These are phyloP conservation scores for Thermoascus crustaceus DNA, from an alignment of 2,329 filamentous ascomycete genomes.

Conservation along the genomic window DNA sequence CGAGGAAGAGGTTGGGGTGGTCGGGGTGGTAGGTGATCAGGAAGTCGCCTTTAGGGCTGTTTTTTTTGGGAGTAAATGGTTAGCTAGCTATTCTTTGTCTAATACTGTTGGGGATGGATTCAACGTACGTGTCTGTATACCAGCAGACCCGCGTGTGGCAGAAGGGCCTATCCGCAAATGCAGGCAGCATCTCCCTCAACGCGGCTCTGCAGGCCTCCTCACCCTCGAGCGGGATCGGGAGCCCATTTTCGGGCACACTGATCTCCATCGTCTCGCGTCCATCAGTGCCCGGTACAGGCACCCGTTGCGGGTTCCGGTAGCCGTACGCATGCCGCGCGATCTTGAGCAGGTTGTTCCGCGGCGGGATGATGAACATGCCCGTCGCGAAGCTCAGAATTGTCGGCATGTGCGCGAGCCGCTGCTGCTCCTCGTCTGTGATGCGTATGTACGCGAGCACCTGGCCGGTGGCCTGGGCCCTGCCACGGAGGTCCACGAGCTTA, in stretches of 20 bases:
- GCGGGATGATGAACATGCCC: constrained; percentile 50
- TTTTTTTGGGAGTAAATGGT: not conserved
- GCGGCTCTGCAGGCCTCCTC: constrained; percentile 53
- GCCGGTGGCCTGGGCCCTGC: constrained; percentile 69
- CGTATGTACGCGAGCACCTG: constrained; percentile 72
- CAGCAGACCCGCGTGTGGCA: constrained; percentile 59
- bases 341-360: constrained; percentile 53
- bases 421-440: constrained; percentile 64
- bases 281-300: constrained; percentile 19
- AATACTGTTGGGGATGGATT: not conserved
- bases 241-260: constrained; percentile 31
- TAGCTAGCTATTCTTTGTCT: not conserved
- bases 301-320: constrained; percentile 43
- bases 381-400: constrained; percentile 46
- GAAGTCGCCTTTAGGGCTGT: constrained; percentile 56
- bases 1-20: constrained; percentile 43
- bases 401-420: constrained; percentile 55
- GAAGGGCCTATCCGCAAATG: constrained; percentile 54
- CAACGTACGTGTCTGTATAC: constrained; percentile 60
- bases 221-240: constrained; percentile 46
- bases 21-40: constrained; percentile 61
- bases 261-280: constrained; percentile 23
- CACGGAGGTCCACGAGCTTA: constrained; percentile 66
- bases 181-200: constrained; percentile 54
- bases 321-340: constrained; percentile 62